Evolutionary conservation across 306 rosid species (phyloP).

Genomic region (Cercis canadensis): DNA sequence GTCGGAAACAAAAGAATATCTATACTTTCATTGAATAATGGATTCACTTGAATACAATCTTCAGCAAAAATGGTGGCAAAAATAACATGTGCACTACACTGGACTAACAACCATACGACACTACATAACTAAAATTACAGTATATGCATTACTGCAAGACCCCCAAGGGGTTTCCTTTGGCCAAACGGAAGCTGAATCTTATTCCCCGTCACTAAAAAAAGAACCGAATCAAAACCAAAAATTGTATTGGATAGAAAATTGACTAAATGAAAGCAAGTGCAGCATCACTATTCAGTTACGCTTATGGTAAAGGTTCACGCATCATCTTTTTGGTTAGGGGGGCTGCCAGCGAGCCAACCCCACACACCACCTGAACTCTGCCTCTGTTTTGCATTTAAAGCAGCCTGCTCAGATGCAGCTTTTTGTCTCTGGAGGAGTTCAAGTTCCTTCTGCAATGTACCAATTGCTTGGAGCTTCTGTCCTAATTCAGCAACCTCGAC

Average conservation of each 20-base stretch:
- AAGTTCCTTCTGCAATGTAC: conserved; percentile 82
- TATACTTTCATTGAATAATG: conserved; percentile 42
- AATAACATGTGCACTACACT: conserved; percentile 38
- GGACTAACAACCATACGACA: conserved; percentile 42
- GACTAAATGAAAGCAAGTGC: conserved; percentile 54
- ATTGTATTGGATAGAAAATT: conserved; percentile 37
- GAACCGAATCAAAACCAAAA: conserved; percentile 45
- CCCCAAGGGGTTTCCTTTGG: conserved; percentile 45
- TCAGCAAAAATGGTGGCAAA: conserved; percentile 52
- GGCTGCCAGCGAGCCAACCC: conserved; percentile 95
- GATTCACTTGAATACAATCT: conserved; percentile 49
- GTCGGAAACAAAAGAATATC: conserved; percentile 34
- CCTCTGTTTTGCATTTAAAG: conserved; percentile 65
- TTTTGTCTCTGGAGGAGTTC: conserved; percentile 92
- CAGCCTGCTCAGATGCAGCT: conserved; percentile 90
- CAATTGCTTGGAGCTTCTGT: conserved; percentile 91
- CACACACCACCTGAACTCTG: conserved; percentile 86
- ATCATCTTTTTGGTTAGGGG: conserved; percentile 52
- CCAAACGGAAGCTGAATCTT: conserved; percentile 54
- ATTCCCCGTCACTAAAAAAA: conserved; percentile 50
- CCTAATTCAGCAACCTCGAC: conserved; percentile 91
- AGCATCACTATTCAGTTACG: conserved; percentile 43
- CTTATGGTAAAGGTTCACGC: conserved; percentile 43
- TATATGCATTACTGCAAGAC: conserved; percentile 42
- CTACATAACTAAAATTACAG: conserved; percentile 56